A percentile compares a stretch with the other conserved stretches of the same genome.
Conservation (phyloP, 306 rosid genomes). For the Vicia villosa region DNA sequence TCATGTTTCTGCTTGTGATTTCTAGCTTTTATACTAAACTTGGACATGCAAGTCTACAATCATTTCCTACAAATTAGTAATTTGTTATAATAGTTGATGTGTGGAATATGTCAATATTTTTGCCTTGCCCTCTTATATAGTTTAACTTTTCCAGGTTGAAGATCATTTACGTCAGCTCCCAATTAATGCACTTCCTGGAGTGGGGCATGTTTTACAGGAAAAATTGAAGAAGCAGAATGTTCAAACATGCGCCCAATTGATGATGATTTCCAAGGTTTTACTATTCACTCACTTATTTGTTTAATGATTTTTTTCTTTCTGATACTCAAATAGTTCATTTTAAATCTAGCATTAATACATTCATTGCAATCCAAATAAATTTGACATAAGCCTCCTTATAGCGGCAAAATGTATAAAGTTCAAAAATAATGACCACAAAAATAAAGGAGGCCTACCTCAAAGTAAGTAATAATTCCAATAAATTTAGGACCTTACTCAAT, state of each 20-base stretch:
- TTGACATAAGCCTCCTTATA: not conserved
- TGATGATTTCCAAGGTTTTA: conserved; percentile 69
- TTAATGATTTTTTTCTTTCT: conserved; percentile 20
- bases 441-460: too few relatives aligned
- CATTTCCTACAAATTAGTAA: conserved; percentile 13
- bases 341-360: not conserved
- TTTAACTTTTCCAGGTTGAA: conserved; percentile 61
- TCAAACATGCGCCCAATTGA: conserved; percentile 75
- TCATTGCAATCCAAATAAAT: not conserved
- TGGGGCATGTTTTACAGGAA: conserved; percentile 76
- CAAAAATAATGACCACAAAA: conserved; percentile 5
- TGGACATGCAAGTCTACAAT: conserved; percentile 21
- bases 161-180: conserved; percentile 74
- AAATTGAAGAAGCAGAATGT: conserved; percentile 72
- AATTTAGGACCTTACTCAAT: not conserved
- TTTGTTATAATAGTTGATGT: conserved; percentile 25
- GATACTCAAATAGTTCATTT: conserved; percentile 22
- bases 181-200: conserved; percentile 84
- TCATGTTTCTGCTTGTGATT: conserved; percentile 20
- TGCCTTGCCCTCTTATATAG: conserved; percentile 20
- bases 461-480: not conserved
- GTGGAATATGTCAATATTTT: conserved; percentile 34
- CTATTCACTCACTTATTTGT: conserved; percentile 30
- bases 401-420: not conserved
- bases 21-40: conserved; percentile 21